phyloP scores from a whole-genome alignment of 2,329 filamentous ascomycete genomes.

The Alternaria tenuissima region DNA sequence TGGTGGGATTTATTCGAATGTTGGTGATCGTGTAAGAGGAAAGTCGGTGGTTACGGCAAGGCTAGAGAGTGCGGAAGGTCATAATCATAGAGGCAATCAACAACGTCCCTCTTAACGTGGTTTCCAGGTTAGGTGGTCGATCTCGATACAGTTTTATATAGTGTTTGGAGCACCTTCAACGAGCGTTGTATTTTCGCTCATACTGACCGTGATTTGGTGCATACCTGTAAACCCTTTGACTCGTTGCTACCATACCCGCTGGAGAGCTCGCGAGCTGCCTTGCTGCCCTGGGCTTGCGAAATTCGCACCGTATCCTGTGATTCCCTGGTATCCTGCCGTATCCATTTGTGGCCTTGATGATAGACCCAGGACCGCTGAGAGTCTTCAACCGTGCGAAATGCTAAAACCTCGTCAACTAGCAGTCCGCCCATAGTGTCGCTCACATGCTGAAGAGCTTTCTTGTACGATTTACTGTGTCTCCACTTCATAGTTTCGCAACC shows the following conservation, averaged over 20 bases:
- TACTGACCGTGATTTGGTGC: not conserved
- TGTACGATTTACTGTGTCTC: rapidly evolving
- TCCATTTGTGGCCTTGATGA: too few relatives aligned
- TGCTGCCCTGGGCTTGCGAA: not conserved
- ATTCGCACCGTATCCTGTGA: too few relatives aligned
- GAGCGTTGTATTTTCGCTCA: too few relatives aligned
- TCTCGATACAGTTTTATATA: not conserved
- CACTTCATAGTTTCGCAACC: not conserved
- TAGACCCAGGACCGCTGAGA: not conserved
- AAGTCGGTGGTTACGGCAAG: not conserved
- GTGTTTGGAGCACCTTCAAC: not conserved
- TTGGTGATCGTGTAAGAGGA: not conserved
- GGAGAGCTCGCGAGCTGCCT: rapidly evolving
- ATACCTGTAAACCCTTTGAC: not conserved
- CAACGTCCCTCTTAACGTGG: not conserved
- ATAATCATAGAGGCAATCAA: not conserved
- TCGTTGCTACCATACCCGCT: not conserved
- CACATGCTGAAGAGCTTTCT: not conserved
- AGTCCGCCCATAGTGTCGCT: not conserved
- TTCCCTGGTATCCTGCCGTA: not conserved
- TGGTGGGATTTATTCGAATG: not conserved
- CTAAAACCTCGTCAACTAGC: not conserved
- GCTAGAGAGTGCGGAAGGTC: not conserved
- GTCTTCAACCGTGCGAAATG: not conserved
- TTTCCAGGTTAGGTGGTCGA: not conserved